Base-by-base conservation (phyloP, 202 grass and related monocot genomes). In the Carex arenaria region DNA sequence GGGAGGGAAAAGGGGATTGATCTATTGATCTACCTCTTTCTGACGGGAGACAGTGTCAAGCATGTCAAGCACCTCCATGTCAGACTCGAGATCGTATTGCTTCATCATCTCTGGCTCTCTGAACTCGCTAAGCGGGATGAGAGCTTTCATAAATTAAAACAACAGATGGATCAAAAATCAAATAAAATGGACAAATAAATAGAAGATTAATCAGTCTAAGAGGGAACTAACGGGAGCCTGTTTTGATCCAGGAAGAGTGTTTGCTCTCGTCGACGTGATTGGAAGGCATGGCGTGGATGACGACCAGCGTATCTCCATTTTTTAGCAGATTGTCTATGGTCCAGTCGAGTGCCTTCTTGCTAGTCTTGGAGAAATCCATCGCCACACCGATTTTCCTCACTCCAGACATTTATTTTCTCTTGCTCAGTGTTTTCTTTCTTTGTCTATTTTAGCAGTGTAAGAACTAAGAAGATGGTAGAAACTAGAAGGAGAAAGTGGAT, bases 41-140 rank as follows among this genome's bases (percentile, higher is more conserved):
- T 98, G 95, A 49, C 87, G 90, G 77, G 89, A 84, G 9, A 89
- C 95, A 5, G 91, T 95, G 86, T 98, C 95, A 70, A 98, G 91
- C 85, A 85, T 89, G 86, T 98, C 91, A 61, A 92, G 95, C 84
- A 95, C 95, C 84, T 93, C 93, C 62, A 86, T 83, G 81, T 98
- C 93, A 65, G 52, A n/a, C 6, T 73, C 59, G 4, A 93, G 63
- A 83, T 86, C 88, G 91, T 98, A 98, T 72, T 60, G 81, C 54
- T 93, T 85, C 93, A 90, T 86, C 89, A 81, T 83, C 78, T 85
- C 80, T 78, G 87, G 86, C 80, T 95, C 82, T 60, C 95, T 87
- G 83, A 90, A 92, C 92, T 98, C 95, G 54, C 89, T 85, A 51
- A 95, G 87, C 2, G 95, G 93, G 85, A 95, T 92, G 86, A 95